A percentile compares a stretch with the other conserved stretches of the same genome.
phyloP scores from a whole-genome alignment of 2,329 filamentous ascomycete genomes.

The Xylariaceae sp. region DNA sequence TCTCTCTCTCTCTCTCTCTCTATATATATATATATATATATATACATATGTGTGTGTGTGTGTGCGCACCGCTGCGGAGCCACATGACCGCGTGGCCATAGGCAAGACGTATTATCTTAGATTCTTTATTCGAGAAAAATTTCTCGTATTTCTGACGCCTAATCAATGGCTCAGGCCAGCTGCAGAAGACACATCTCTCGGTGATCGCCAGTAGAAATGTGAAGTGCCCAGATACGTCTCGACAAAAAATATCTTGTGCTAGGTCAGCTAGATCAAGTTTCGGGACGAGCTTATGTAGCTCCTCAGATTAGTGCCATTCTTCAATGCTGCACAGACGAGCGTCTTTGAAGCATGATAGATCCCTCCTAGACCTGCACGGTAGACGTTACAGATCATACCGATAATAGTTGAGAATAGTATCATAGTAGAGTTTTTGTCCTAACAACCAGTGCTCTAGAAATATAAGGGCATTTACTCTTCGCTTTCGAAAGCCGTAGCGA shows the following conservation, averaged over 20 bases:
- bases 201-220: background rate
- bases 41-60: too few relatives aligned
- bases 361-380: background rate
- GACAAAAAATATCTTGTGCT: background rate
- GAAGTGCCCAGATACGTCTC: constrained; percentile 7
- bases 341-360: constrained; percentile 2
- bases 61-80: background rate
- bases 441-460: too few relatives aligned
- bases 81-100: background rate
- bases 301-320: background rate
- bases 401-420: too few relatives aligned
- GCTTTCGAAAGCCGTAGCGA: too few relatives aligned
- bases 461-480: too few relatives aligned
- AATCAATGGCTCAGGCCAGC: background rate
- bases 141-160: background rate
- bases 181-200: constrained; percentile 15
- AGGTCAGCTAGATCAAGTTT: background rate
- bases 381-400: constrained; percentile 6
- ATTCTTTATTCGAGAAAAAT: background rate
- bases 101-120: constrained; percentile 3
- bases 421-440: too few relatives aligned
- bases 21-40: too few relatives aligned
- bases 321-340: background rate
- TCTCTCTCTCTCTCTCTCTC: too few relatives aligned
- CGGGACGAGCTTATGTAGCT: background rate